Evolutionary conservation across 2,329 filamentous ascomycete genomes (phyloP).

Genomic region (Hypoxylon sp.): DNA sequence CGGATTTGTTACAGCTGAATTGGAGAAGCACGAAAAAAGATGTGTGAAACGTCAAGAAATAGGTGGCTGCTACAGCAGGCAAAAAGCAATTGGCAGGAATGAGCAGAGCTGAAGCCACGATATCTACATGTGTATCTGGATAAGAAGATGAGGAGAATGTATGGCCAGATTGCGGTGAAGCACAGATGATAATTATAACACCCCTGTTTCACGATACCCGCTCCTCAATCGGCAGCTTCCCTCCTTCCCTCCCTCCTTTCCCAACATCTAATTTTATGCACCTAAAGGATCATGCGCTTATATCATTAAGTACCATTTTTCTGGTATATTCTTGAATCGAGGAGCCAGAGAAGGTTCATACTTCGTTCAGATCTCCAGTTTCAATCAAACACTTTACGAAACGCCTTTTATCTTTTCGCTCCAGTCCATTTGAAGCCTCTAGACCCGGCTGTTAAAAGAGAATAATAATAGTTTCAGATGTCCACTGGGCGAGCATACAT

Average conservation of each 20-base stretch:
- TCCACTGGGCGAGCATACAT: neutral
- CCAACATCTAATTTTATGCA: constrained; percentile 23
- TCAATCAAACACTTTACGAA: constrained; percentile 1
- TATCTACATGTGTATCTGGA: constrained; percentile 24
- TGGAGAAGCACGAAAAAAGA: constrained; percentile 19
- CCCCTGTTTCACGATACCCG: constrained; percentile 31
- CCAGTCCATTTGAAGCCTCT: neutral
- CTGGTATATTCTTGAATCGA: too few species aligned
- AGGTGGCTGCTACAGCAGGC: constrained; percentile 7
- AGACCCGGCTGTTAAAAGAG: too few species aligned
- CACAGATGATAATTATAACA: constrained; percentile 5
- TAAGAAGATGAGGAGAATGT: constrained; percentile 17
- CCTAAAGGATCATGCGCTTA: constrained; percentile 3
- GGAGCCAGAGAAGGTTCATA: too few species aligned
- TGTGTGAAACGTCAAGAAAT: constrained; percentile 6
- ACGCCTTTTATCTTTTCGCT: neutral
- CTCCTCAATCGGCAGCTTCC: constrained; percentile 6
- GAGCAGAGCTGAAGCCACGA: constrained; percentile 17
- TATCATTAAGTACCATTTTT: too few species aligned
- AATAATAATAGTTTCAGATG: too few species aligned
- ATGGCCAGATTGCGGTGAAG: constrained; percentile 39
- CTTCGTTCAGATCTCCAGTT: too few species aligned
- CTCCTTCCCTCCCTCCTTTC: neutral
- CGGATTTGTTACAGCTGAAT: constrained; percentile 21
- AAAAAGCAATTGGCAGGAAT: constrained; percentile 17